These are phyloP conservation scores for Rubia balearica DNA, from an alignment of 305 asterid species.

Conservation along the genomic window DNA sequence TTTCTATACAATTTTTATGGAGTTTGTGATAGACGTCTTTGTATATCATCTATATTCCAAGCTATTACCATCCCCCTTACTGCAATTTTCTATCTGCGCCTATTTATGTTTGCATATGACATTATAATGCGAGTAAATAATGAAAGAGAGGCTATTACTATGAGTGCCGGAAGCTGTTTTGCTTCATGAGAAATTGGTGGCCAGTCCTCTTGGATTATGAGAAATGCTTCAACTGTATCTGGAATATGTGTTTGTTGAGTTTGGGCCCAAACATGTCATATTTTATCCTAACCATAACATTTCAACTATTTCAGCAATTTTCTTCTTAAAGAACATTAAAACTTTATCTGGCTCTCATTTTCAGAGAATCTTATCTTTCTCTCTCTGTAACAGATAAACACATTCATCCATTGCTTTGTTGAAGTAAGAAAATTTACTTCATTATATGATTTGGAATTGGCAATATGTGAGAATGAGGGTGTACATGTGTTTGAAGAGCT, in stretches of 20 bases:
- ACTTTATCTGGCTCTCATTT: not conserved
- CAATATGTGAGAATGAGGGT: constrained; percentile 77
- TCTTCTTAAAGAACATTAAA: constrained; percentile 4
- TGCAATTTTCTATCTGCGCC: not conserved
- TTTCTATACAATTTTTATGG: no score
- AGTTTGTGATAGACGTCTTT: not conserved
- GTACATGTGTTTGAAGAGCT: constrained; percentile 67
- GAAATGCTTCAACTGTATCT: not conserved
- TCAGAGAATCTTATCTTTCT: not conserved
- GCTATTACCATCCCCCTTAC: not conserved
- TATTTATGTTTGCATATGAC: not conserved
- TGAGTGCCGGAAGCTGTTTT: not conserved
- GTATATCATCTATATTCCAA: not conserved
- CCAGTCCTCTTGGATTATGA: not conserved
- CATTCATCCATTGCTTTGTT: constrained; percentile 88
- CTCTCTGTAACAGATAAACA: constrained; percentile 44
- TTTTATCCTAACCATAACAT: not conserved
- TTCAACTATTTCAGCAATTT: not conserved
- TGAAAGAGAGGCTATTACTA: not conserved
- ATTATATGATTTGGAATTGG: constrained; percentile 71
- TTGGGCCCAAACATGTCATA: not conserved
- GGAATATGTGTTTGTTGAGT: not conserved
- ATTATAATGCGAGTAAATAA: not conserved
- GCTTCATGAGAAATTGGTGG: not conserved
- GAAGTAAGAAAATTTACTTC: constrained; percentile 73